phyloP scores from a whole-genome alignment of 768 basidiomycete genomes.

The Trametes cubensis region DNA sequence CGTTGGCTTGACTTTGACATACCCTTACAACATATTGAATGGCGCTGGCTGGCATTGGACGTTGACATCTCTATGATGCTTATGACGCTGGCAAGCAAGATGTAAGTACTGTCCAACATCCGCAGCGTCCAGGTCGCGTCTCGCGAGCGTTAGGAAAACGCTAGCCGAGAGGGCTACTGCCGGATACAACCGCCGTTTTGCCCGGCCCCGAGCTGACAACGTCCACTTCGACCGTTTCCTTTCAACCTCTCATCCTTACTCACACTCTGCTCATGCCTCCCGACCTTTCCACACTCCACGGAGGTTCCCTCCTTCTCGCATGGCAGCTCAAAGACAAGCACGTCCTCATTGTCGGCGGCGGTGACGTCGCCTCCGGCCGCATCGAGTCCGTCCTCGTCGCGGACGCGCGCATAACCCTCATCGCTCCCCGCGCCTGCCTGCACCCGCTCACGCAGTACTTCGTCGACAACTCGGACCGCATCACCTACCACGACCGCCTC shows the following conservation, averaged over 20 bases:
- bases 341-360: slow-evolving; percentile 93
- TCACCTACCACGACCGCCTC: slow-evolving; percentile 71
- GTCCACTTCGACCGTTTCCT: background rate
- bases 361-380: slow-evolving; percentile 87
- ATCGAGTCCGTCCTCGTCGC: slow-evolving; percentile 83
- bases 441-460: slow-evolving; percentile 58
- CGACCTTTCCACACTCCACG: slow-evolving; percentile 37
- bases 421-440: slow-evolving; percentile 72
- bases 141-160: too few relatives aligned
- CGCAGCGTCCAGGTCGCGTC: too few relatives aligned
- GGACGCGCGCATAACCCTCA: slow-evolving; percentile 75
- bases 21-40: too few relatives aligned
- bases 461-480: slow-evolving; percentile 52
- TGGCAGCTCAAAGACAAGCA: slow-evolving; percentile 87
- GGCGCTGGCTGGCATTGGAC: too few relatives aligned
- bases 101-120: too few relatives aligned
- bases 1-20: too few relatives aligned
- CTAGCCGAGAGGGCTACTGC: background rate
- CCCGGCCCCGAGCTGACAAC: background rate
- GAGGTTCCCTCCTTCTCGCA: slow-evolving; percentile 85
- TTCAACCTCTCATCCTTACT: background rate
- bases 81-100: too few relatives aligned
- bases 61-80: too few relatives aligned
- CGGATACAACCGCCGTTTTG: too few relatives aligned
- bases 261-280: slow-evolving; percentile 1